These are phyloP conservation scores for Aspergillus puulaauensis DNA, from an alignment of 2,329 filamentous ascomycete species.

Conservation along the genomic window DNA sequence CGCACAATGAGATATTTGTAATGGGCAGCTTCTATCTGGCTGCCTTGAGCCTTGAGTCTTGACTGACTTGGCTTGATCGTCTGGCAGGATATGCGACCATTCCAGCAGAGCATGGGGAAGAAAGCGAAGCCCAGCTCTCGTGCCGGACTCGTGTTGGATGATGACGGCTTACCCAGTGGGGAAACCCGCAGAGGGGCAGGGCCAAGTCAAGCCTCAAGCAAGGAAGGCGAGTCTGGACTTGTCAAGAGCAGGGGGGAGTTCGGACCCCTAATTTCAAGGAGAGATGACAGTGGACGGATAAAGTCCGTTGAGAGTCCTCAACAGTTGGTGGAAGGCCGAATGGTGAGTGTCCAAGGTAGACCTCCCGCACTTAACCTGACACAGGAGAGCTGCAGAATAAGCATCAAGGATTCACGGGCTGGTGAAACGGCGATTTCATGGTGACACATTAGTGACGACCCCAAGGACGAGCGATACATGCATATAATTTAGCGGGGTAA, in stretches of 20 bases:
- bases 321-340: no score
- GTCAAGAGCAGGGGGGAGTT: constrained; percentile 7
- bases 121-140: neutral
- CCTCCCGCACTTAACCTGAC: constrained; percentile 5
- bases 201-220: constrained; percentile 5
- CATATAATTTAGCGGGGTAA: no score
- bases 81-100: no score
- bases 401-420: constrained; percentile 2
- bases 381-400: constrained; percentile 8
- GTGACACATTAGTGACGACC: neutral
- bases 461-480: no score
- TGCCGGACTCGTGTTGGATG: neutral
- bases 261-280: constrained; percentile 8
- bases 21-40: neutral
- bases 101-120: no score
- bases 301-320: neutral
- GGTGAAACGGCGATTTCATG: neutral
- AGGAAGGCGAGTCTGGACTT: neutral
- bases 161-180: constrained; percentile 13
- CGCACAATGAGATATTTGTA: neutral
- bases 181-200: constrained; percentile 15
- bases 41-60: neutral
- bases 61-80: neutral
- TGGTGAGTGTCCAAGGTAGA: no score
- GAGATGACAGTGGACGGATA: neutral